phyloP scores from a whole-genome alignment of 345 rosid species.

The Dipteronia sinensis region DNA sequence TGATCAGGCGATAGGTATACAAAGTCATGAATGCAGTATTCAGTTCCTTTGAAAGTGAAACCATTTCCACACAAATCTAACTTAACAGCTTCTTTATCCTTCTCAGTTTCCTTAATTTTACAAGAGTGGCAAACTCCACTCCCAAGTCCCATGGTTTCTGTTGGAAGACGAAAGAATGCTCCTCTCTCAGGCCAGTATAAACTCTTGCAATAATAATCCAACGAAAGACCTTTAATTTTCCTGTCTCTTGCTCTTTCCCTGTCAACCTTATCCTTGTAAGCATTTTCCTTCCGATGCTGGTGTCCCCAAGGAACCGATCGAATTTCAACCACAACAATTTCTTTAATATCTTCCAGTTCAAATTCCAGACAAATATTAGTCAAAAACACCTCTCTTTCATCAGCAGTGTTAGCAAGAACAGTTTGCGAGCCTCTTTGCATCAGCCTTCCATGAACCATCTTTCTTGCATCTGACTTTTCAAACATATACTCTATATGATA shows the following conservation, averaged over 20 bases:
- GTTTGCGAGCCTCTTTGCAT: constrained; percentile 54
- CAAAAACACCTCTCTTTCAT: constrained; percentile 64
- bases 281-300: constrained; percentile 53
- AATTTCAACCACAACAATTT: constrained; percentile 41
- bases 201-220: constrained; percentile 60
- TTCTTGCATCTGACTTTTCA: constrained; percentile 44
- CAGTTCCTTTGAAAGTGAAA: constrained; percentile 42
- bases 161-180: constrained; percentile 60
- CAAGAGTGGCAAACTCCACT: constrained; percentile 60
- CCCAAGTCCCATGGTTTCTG: constrained; percentile 44
- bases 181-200: constrained; percentile 64
- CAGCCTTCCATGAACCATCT: constrained; percentile 61
- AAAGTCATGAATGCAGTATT: constrained; percentile 50
- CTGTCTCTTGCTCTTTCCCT: constrained; percentile 52
- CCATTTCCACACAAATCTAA: constrained; percentile 29
- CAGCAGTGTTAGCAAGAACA: constrained; percentile 57
- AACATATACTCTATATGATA: constrained; percentile 70
- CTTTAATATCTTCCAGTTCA: constrained; percentile 49
- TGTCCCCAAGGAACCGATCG: constrained; percentile 63
- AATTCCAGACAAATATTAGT: constrained; percentile 50
- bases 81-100: constrained; percentile 32
- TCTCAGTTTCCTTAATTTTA: constrained; percentile 35
- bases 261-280: constrained; percentile 46
- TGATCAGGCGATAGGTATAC: constrained; percentile 47
- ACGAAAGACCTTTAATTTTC: constrained; percentile 43